Conservation (phyloP, 1,284 basidiomycete genomes). For the Cryptococcus wingfieldii region DNA sequence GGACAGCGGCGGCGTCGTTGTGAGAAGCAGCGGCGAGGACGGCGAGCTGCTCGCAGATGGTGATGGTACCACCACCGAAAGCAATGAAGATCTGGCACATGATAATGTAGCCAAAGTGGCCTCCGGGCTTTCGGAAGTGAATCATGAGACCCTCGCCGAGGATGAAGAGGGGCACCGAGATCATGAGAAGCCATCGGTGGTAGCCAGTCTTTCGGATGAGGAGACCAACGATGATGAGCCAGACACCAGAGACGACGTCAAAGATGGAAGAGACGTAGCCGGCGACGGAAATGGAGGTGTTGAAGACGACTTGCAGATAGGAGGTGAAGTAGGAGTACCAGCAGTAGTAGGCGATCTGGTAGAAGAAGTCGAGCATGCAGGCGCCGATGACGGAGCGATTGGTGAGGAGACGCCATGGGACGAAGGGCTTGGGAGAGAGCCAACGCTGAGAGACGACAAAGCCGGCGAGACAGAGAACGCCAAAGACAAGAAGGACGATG, state of each 20-base stretch:
- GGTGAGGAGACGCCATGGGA: conserved; percentile 44
- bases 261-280: conserved; percentile 47
- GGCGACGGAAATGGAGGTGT: conserved; percentile 39
- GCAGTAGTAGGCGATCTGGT: conserved; percentile 45
- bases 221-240: conserved; percentile 41
- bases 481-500: conserved; percentile 49
- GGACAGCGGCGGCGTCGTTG: conserved; percentile 47
- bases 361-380: conserved; percentile 39
- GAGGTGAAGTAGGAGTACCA: conserved; percentile 42
- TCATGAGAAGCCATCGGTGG: conserved; percentile 42
- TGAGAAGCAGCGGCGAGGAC: conserved; percentile 46
- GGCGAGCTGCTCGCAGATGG: conserved; percentile 46
- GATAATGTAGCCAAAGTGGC: conserved; percentile 24
- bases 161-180: conserved; percentile 40
- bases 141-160: conserved; percentile 49
- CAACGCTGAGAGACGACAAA: conserved; percentile 45
- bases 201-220: conserved; percentile 43
- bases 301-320: conserved; percentile 42
- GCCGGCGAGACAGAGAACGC: conserved; percentile 37
- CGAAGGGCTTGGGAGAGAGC: conserved; percentile 38
- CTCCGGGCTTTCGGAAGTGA: conserved; percentile 41
- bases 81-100: conserved; percentile 49
- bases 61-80: conserved; percentile 46
- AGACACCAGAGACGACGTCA: conserved; percentile 44
- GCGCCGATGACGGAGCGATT: conserved; percentile 45